Base-by-base conservation (phyloP, 768 basidiomycete species). In the Suillus plorans region DNA sequence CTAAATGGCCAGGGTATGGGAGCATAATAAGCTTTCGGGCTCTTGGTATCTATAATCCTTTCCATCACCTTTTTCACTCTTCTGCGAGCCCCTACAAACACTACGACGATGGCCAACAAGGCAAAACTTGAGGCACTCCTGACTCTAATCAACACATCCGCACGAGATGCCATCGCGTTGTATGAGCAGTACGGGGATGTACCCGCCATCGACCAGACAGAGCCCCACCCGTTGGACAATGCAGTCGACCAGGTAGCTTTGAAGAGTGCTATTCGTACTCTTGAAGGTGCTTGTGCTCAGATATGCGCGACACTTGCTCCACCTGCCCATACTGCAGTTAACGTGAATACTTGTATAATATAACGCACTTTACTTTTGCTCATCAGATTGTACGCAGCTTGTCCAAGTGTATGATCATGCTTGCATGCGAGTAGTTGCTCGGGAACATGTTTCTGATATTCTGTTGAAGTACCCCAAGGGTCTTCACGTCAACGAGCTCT, bases 311-410 rank as follows among this genome's bases (percentile, higher is more conserved):
- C 36, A 10, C 69, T 79, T 18, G 76, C 77, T 9, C 77, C 70
- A 0, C 79, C 78, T 20, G 62, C 68, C 5, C 77, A 78, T 55
- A 73, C 70, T 5, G 70, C 71, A 4, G 66, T 72, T 56, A 78
- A 77, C 37, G 78, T 80, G 60, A 45, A 73, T 20, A 41, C 12
- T 59, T n/a, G 25, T 9, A 37, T 45, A 1, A 59, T 50, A 37
- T 2, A 20, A 52, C 31, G 28, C n/a, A 28, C 20, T 5, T 25
- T 50, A 25, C 0, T 18, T 60, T 28, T 49, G 5, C 3, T 28
- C 7, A 8, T 18, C 8, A 10, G 6, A 37, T 34, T 52, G 31
- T 22, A 18, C 28, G 18, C 50, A 72, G 74, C 65, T 73, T 49
- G 71, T 71, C 31, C 66, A 76, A 66, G 59, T 65, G 52, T 74